These are phyloP conservation scores for Psilocybe tampanensis DNA, from an alignment of 768 basidiomycete species.

Conservation along the genomic window DNA sequence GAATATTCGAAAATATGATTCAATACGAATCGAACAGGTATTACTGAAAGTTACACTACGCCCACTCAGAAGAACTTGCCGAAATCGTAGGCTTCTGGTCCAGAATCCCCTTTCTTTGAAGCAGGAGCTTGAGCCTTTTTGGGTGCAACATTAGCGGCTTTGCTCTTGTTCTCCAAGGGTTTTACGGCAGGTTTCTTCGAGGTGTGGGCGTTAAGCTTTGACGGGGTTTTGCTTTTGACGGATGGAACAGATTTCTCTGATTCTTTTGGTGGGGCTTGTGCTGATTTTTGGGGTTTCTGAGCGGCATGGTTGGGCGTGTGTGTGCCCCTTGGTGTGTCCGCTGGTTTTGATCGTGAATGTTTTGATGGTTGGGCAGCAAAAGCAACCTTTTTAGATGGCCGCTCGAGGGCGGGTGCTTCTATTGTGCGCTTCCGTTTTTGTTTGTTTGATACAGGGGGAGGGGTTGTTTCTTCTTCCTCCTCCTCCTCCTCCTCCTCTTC, in stretches of 20 bases:
- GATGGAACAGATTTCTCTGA: conserved; percentile 4
- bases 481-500: conserved; percentile 30
- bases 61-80: conserved; percentile 50
- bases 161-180: conserved; percentile 17
- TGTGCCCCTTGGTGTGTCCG: conserved; percentile 11
- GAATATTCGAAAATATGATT: not conserved
- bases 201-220: conserved; percentile 15
- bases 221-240: conserved; percentile 2
- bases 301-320: conserved; percentile 9
- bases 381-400: conserved; percentile 54
- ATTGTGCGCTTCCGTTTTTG: conserved; percentile 49
- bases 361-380: conserved; percentile 41
- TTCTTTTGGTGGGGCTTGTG: conserved; percentile 17
- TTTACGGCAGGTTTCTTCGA: conserved; percentile 1
- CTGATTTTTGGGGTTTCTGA: conserved; percentile 25
- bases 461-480: conserved; percentile 30
- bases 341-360: conserved; percentile 14
- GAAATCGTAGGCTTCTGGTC: conserved; percentile 55
- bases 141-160: conserved; percentile 40
- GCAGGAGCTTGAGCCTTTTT: conserved; percentile 24
- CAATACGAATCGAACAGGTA: no score
- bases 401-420: conserved; percentile 26
- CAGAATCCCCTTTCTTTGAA: conserved; percentile 11
- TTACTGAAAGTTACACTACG: conserved; percentile 3
- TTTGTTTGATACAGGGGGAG: conserved; percentile 34